These are phyloP conservation scores for Parathielavia hyrcaniae DNA, from an alignment of 495 filamentous ascomycete genomes.

Conservation along the genomic window DNA sequence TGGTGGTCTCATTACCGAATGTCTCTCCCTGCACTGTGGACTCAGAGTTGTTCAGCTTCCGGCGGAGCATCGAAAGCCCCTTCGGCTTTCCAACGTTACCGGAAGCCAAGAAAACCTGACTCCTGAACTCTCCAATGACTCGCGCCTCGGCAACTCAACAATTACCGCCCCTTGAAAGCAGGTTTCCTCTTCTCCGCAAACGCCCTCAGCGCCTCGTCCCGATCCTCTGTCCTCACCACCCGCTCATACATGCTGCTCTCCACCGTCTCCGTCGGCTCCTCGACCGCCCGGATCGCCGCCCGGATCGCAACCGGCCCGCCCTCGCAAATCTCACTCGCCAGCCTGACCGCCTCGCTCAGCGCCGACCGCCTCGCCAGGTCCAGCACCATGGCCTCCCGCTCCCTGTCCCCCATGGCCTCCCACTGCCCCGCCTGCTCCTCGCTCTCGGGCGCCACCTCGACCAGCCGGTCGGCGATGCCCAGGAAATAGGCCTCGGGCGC, in stretches of 20 bases:
- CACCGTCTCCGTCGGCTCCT: conserved; percentile 55
- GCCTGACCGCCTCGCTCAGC: conserved; percentile 63
- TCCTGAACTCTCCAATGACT: not conserved
- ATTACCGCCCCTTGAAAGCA: conserved; percentile 61
- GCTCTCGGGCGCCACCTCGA: conserved; percentile 60
- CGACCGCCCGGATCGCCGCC: conserved; percentile 65
- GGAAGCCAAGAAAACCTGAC: not conserved
- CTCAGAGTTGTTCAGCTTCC: no score
- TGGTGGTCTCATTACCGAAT: no score
- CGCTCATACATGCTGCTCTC: conserved; percentile 75
- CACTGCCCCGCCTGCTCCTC: conserved; percentile 41
- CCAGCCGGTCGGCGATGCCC: conserved; percentile 75
- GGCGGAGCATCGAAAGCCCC: not conserved
- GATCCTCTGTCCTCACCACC: conserved; percentile 76
- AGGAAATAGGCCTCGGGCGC: conserved; percentile 77
- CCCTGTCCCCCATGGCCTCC: conserved; percentile 34
- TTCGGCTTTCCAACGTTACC: not conserved
- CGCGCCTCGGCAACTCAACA: not conserved
- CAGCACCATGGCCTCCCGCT: conserved; percentile 30
- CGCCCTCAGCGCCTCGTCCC: conserved; percentile 75
- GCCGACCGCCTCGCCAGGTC: conserved; percentile 54
- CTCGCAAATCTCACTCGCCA: conserved; percentile 77
- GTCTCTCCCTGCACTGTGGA: no score
- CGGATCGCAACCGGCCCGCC: conserved; percentile 77
- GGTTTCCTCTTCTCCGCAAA: conserved; percentile 91